These are phyloP conservation scores for Saccharomycopsis selenospora DNA, from an alignment of 805 yeast species.

Conservation along the genomic window DNA sequence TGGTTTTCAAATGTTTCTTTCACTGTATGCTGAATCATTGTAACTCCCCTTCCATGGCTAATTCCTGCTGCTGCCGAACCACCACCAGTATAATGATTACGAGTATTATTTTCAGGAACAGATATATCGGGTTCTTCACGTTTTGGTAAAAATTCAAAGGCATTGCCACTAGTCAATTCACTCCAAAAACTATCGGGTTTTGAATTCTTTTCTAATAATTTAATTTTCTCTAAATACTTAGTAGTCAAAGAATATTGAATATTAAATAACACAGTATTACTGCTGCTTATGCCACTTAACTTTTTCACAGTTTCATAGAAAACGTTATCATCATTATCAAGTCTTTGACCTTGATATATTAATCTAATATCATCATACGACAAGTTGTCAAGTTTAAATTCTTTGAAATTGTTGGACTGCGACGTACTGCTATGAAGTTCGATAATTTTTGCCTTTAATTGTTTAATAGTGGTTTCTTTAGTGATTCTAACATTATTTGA, in stretches of 20 bases:
- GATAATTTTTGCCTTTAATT: constrained; percentile 24
- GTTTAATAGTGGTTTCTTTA: constrained; percentile 18
- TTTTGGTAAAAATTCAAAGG: constrained; percentile 29
- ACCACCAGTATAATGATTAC: no score
- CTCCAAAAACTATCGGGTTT: constrained; percentile 25
- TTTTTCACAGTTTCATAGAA: background rate
- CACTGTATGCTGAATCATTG: no score
- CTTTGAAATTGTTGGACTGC: background rate
- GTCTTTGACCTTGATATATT: constrained; percentile 25
- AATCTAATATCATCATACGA: constrained; percentile 24
- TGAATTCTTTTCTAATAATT: background rate
- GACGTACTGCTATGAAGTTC: constrained; percentile 22
- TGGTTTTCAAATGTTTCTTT: constrained; percentile 24
- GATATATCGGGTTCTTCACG: no score
- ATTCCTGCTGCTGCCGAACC: no score
- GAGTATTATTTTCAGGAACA: no score
- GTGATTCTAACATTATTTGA: background rate
- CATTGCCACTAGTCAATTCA: constrained; percentile 25
- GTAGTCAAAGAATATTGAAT: background rate
- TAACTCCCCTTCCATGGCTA: no score
- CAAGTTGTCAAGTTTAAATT: constrained; percentile 9
- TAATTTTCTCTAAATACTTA: background rate
- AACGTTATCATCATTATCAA: constrained; percentile 19
- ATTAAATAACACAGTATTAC: background rate
- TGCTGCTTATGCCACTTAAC: background rate